A percentile compares a stretch with the other conserved stretches of the same genome.
Conservation (phyloP, 108 stramenopile genomes). For the Aurantiochytrium sp. region DNA sequence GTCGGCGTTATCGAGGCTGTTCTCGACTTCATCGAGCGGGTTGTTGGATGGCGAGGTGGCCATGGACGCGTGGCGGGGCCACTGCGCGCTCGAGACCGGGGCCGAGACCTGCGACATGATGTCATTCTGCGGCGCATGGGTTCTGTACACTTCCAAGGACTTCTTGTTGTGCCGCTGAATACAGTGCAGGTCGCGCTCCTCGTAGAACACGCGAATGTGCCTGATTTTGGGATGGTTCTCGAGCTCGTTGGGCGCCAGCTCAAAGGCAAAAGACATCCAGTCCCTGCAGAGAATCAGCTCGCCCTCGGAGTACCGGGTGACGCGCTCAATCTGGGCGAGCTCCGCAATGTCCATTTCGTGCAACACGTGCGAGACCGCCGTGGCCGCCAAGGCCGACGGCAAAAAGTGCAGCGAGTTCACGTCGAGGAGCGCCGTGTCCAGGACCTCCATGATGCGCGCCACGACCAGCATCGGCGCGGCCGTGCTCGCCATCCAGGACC, state of each 20-base stretch:
- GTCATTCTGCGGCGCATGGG: not conserved
- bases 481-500: not conserved
- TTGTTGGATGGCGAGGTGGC: not conserved
- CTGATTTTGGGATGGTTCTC: not conserved
- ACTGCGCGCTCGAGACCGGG: not conserved
- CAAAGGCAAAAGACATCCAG: conserved; percentile 26
- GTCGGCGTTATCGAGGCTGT: not conserved
- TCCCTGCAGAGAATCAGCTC: not conserved
- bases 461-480: not conserved
- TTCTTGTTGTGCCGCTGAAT: conserved; percentile 16
- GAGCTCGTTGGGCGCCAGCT: not conserved
- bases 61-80: not conserved
- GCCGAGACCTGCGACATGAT: not conserved
- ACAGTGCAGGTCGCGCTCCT: not conserved
- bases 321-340: not conserved
- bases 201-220: not conserved
- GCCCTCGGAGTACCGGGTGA: not conserved
- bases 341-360: not conserved
- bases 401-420: not conserved
- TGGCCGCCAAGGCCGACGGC: not conserved
- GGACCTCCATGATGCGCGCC: conserved; percentile 15
- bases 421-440: not conserved
- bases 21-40: not conserved
- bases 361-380: not conserved
- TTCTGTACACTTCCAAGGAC: not conserved